These are phyloP conservation scores for Paramarasmius palmivorus DNA, from an alignment of 1,284 basidiomycete species.

Conservation along the genomic window DNA sequence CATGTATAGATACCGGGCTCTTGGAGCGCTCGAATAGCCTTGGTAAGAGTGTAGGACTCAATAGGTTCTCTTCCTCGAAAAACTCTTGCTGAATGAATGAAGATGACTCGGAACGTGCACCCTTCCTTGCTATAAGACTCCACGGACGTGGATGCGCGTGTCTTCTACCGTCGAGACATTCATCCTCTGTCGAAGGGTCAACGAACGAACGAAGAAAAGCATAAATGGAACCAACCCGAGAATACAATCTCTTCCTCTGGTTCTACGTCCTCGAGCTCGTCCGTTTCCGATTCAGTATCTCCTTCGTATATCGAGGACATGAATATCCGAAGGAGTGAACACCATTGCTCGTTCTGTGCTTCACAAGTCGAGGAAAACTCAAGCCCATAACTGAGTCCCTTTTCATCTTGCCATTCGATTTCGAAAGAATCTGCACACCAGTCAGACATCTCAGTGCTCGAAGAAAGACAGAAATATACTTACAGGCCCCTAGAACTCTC, in stretches of 20 bases:
- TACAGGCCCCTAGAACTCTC: constrained; percentile 30
- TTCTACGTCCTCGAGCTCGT: neutral
- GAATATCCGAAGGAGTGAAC: constrained; percentile 27
- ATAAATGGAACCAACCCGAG: constrained; percentile 18
- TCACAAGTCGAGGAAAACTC: constrained; percentile 26
- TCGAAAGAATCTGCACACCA: constrained; percentile 27
- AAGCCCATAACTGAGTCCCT: constrained; percentile 19
- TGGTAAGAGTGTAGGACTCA: constrained; percentile 32
- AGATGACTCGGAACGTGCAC: constrained; percentile 34
- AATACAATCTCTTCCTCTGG: neutral
- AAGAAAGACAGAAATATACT: neutral
- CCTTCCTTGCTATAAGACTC: constrained; percentile 39
- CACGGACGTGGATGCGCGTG: constrained; percentile 33
- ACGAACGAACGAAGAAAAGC: constrained; percentile 5
- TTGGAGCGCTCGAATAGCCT: constrained; percentile 20
- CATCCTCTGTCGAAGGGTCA: constrained; percentile 21
- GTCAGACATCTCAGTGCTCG: neutral
- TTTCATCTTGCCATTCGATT: constrained; percentile 28
- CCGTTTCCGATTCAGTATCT: constrained; percentile 9
- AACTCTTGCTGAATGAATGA: constrained; percentile 30
- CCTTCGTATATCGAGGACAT: constrained; percentile 23
- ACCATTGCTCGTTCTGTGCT: constrained; percentile 37
- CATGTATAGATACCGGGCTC: neutral
- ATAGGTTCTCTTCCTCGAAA: constrained; percentile 19
- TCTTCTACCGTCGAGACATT: constrained; percentile 25